These are phyloP conservation scores for Phaseolus lunatus DNA, from an alignment of 306 rosid species.

Conservation along the genomic window DNA sequence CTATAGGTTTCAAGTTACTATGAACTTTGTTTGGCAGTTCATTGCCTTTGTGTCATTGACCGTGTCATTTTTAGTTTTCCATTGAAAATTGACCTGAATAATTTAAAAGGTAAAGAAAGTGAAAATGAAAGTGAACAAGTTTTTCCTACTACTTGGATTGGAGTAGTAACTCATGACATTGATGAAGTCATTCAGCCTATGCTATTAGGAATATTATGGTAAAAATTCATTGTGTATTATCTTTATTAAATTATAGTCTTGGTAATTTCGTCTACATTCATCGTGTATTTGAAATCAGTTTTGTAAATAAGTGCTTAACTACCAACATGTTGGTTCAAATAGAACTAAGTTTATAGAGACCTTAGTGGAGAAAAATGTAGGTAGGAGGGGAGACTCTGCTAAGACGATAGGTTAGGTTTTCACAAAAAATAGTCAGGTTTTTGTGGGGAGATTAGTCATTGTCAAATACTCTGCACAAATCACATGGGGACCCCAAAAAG, in stretches of 20 bases:
- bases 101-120: background rate
- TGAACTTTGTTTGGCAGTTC: background rate
- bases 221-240: background rate
- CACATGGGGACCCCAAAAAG: background rate
- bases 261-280: constrained; percentile 21
- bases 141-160: background rate
- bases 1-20: constrained; percentile 1
- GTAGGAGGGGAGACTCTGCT: background rate
- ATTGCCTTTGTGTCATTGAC: background rate
- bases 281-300: background rate
- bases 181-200: background rate
- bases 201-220: background rate
- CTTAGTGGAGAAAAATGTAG: background rate
- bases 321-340: background rate
- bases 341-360: background rate
- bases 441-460: too few relatives aligned
- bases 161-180: background rate
- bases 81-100: background rate
- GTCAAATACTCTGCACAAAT: background rate
- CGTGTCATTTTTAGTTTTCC: background rate
- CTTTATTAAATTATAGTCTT: background rate
- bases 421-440: background rate
- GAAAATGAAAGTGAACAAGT: background rate
- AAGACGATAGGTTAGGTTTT: background rate
- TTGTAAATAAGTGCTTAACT: background rate